Conservation (phyloP, 306 rosid genomes). For the Crotalaria pallida region DNA sequence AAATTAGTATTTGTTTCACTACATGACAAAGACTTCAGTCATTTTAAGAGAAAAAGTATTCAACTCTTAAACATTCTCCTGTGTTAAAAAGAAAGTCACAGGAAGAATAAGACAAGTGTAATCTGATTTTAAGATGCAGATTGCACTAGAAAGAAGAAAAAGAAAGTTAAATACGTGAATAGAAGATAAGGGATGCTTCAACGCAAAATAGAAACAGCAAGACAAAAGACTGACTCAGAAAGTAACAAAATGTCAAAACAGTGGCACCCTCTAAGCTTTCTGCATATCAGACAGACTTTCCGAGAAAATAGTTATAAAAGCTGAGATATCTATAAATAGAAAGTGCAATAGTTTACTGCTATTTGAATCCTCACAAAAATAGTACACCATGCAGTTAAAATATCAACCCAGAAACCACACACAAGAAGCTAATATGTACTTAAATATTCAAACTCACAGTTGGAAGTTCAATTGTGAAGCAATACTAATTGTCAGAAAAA, state of each 20-base stretch:
- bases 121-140: background rate
- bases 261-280: background rate
- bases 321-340: background rate
- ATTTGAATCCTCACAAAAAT: background rate
- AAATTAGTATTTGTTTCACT: background rate
- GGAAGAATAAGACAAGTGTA: background rate
- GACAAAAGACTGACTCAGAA: background rate
- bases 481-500: background rate
- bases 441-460: background rate
- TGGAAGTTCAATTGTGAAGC: background rate
- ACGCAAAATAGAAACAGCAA: background rate
- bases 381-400: background rate
- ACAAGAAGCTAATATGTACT: background rate
- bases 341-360: background rate
- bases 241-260: background rate
- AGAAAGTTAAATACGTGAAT: background rate
- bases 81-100: background rate
- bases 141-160: background rate
- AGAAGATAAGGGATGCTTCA: background rate
- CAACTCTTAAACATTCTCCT: background rate
- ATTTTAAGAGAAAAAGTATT: background rate
- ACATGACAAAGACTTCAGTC: background rate
- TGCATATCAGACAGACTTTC: background rate
- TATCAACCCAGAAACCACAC: background rate
- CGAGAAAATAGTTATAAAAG: background rate